Evolutionary conservation across 73 alveolate genomes (phyloP), one percentile per base, ranked within the genome.

Genomic region (Tetrahymena thermophila): DNA sequence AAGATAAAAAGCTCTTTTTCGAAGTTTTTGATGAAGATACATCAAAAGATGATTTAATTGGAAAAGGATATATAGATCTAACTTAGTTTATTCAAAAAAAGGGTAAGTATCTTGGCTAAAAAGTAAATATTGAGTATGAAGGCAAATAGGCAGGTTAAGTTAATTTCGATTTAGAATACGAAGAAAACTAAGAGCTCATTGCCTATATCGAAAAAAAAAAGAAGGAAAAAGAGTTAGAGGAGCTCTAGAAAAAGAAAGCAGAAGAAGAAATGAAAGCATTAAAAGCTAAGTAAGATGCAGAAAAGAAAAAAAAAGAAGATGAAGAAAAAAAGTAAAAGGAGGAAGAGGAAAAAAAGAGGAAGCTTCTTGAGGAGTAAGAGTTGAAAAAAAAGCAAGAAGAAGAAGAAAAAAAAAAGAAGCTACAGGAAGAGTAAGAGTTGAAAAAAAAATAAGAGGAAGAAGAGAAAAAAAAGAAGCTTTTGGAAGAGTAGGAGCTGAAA

Each of bases 361-460:
- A 56, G 35, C 42, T 34, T 35, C 35, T 28, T 13, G 93, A 94
- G 21, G 95, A 94, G 84, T 95, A 94, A 35, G 43, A 84, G n/a
- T 14, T 58, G 96, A 95, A 31, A 89, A 97, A 43, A 96, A 96
- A 50, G 44, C 71, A 85, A 94, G 56, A 56, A 57, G 83, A 89
- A 93, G 97, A 93, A 85, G 83, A 83, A 94, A 37, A 96, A 93
- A 96, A 94, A 94, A 97, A 35, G 93, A 93, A 42, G 42, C 89
- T 55, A 43, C 50, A 15, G 94, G 96, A 96, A 94, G 34, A 35
- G 84, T n/a, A 95, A 85, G 93, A 42, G 23, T 85, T 43, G 96
- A 94, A 71, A 89, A 93, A 94, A 96, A 95, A 84, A 93, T 93
- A 96, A 96, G 96, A 96, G 94, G 96, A 55, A 55, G 95, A 89